These are phyloP conservation scores for Russula compacta DNA, from an alignment of 768 basidiomycete genomes.

Conservation along the genomic window DNA sequence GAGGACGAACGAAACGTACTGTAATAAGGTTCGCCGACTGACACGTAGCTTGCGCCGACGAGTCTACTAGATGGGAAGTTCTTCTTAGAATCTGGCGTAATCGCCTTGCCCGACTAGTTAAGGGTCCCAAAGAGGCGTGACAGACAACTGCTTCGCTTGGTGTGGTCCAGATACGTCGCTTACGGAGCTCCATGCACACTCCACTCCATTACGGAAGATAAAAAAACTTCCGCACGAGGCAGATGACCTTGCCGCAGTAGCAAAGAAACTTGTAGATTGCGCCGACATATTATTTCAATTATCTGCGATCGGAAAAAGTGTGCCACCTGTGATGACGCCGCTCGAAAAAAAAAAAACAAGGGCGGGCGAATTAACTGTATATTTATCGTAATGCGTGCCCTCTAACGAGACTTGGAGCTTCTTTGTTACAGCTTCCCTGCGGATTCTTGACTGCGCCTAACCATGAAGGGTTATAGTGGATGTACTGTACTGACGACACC, in stretches of 20 bases:
- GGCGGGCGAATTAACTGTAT: background rate
- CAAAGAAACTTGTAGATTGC: background rate
- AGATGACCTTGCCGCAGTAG: background rate
- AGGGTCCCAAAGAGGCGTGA: background rate
- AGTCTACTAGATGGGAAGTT: background rate
- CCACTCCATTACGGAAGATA: background rate
- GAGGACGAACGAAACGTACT: no score
- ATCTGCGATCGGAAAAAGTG: background rate
- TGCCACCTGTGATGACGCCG: background rate
- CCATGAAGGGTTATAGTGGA: constrained; percentile 4
- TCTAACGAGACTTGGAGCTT: background rate
- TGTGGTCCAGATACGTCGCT: background rate
- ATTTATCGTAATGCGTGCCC: constrained; percentile 1
- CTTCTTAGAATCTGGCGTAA: background rate
- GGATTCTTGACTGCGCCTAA: background rate
- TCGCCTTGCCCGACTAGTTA: background rate
- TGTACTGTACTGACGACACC: background rate
- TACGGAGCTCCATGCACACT: background rate
- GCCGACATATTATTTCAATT: background rate
- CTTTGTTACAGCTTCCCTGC: background rate
- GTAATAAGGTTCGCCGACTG: no score
- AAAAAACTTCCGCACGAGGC: background rate
- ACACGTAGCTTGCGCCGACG: no score
- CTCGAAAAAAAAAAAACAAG: background rate
- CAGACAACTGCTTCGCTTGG: background rate